phyloP scores from a whole-genome alignment of 495 filamentous ascomycete genomes.

The Ramalina peruviana region DNA sequence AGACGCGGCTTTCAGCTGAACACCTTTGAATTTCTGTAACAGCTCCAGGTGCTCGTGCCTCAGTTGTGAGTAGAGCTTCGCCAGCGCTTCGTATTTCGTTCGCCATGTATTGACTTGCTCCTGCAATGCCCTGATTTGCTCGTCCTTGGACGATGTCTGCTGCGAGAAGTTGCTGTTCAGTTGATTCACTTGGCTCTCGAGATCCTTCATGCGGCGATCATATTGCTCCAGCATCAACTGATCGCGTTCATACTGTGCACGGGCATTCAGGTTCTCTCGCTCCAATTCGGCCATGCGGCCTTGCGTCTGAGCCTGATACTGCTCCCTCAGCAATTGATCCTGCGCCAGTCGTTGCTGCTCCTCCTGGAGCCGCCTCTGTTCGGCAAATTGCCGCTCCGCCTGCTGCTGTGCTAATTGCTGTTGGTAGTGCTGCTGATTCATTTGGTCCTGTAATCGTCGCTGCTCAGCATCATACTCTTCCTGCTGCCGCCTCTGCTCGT shows the following conservation, averaged over 20 bases:
- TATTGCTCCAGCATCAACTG: slow-evolving; percentile 95
- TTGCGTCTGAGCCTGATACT: slow-evolving; percentile 82
- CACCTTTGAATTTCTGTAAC: slow-evolving; percentile 84
- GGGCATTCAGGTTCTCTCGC: slow-evolving; percentile 83
- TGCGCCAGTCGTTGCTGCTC: slow-evolving; percentile 86
- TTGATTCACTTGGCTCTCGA: slow-evolving; percentile 76
- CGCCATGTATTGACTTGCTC: slow-evolving; percentile 96
- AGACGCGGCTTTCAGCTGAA: slow-evolving; percentile 90
- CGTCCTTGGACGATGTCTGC: slow-evolving; percentile 79
- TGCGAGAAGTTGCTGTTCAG: slow-evolving; percentile 72
- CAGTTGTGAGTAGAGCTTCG: slow-evolving; percentile 92
- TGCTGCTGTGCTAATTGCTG: slow-evolving; percentile 70
- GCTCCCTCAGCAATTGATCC: slow-evolving; percentile 74
- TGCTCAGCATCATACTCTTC: slow-evolving; percentile 92
- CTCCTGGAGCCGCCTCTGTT: slow-evolving; percentile 75
- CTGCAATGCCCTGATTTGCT: slow-evolving; percentile 82
- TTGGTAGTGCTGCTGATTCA: slow-evolving; percentile 57
- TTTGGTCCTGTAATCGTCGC: slow-evolving; percentile 67
- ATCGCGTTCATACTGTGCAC: slow-evolving; percentile 91
- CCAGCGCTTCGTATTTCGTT: slow-evolving; percentile 88
- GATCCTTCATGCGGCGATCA: slow-evolving; percentile 78
- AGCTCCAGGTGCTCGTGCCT: slow-evolving; percentile 91
- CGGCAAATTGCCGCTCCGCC: slow-evolving; percentile 84
- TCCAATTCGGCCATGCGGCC: slow-evolving; percentile 88
- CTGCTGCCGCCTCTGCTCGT: slow-evolving; percentile 76